These are phyloP conservation scores for Xylaria scruposa DNA, from an alignment of 495 filamentous ascomycete genomes.

Conservation along the genomic window DNA sequence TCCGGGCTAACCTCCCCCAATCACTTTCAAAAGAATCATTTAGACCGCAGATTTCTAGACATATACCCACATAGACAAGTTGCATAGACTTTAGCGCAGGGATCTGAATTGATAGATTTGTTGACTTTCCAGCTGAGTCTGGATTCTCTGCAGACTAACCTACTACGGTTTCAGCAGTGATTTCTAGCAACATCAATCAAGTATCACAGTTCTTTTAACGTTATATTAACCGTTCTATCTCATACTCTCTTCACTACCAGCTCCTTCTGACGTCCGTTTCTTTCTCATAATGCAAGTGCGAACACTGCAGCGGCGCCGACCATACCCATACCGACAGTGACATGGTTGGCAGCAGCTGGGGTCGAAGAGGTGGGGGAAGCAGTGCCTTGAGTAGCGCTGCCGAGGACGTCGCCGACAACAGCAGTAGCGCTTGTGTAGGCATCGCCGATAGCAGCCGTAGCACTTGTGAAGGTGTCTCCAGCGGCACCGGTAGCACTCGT, in stretches of 20 bases:
- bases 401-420: background rate
- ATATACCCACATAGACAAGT: conserved; percentile 4
- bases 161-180: background rate
- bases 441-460: conserved; percentile 13
- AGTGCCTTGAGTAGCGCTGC: conserved; percentile 3
- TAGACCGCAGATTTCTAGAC: conserved; percentile 6
- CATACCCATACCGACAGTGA: conserved; percentile 33
- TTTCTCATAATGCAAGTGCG: conserved; percentile 42
- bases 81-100: conserved; percentile 3
- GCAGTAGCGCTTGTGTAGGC: background rate
- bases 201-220: background rate
- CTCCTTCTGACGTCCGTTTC: background rate
- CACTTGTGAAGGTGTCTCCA: conserved; percentile 17
- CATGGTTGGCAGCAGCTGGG: conserved; percentile 31
- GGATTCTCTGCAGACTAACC: background rate
- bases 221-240: background rate
- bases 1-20: conserved; percentile 43
- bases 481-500: conserved; percentile 15
- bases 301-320: conserved; percentile 36
- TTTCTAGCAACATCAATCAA: background rate
- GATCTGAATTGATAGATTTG: background rate
- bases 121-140: background rate
- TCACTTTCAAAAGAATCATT: background rate
- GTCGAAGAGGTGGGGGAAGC: conserved; percentile 13
- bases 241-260: background rate